phyloP scores from a whole-genome alignment of 2,329 filamentous ascomycete species.

The Thelonectria olida region DNA sequence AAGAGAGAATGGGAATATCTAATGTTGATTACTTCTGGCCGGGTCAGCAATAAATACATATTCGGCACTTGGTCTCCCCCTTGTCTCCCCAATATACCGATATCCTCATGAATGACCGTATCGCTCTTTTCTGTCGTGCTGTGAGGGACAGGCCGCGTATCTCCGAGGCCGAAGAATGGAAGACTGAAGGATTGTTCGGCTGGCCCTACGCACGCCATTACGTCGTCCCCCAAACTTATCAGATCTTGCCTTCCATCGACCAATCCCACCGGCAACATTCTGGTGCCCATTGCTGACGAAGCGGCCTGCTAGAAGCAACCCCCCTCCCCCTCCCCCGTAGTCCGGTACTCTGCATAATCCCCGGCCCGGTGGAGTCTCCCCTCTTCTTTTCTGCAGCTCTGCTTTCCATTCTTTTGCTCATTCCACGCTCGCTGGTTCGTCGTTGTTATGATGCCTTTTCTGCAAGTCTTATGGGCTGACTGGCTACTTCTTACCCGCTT shows the following conservation, averaged over 20 bases:
- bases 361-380: conserved; percentile 11
- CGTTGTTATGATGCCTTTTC: neutral
- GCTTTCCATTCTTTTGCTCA: too few relatives aligned
- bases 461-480: neutral
- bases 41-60: conserved; percentile 16
- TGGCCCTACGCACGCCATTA: conserved; percentile 1
- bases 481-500: too few relatives aligned
- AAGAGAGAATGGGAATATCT: neutral
- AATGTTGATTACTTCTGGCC: neutral
- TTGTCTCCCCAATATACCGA: neutral
- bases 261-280: neutral
- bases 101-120: neutral
- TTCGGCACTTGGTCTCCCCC: neutral
- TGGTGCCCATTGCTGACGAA: conserved; percentile 6
- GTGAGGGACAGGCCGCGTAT: conserved; percentile 21
- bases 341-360: neutral
- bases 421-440: too few relatives aligned
- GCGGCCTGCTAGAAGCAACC: neutral
- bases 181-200: neutral
- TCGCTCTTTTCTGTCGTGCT: neutral
- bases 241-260: neutral
- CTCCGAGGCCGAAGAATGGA: conserved; percentile 24
- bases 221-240: conserved; percentile 10
- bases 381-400: too few relatives aligned
- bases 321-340: neutral